Evolutionary conservation across 768 basidiomycete species (phyloP), one percentile per base, ranked within the genome.

Genomic region (Hebeloma cylindrosporum): DNA sequence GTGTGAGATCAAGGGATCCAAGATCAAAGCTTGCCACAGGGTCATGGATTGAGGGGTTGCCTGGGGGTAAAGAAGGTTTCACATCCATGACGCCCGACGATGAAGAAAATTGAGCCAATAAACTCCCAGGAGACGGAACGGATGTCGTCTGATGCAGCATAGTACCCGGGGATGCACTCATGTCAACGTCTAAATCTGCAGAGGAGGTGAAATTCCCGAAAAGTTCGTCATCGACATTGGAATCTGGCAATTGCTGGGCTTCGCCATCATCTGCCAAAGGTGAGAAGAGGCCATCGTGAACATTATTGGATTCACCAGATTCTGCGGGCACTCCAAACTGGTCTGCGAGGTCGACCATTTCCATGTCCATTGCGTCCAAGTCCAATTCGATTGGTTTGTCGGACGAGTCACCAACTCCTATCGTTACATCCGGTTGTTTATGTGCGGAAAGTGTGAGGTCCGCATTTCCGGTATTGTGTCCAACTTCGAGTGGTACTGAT

Each of bases 331-430:
- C 76, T 5, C 82, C 78, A 52, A 85, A 86, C 10, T 84, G 63
- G 54, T 77, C 74, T 4, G 67, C 68, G 70, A 75, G 74, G 18
- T 55, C 57, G 29, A 73, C 57, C 71, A 82, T 82, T 57, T 82
- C 80, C 40, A 84, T 77, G 51, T 87, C 83, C 62, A 83, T 80
- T 39, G 55, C 52, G 34, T 88, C 86, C 43, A 90, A 56, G 60
- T 90, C 86, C 18, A 90, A 73, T 57, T 88, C 88, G 45, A 90
- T 89, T 14, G 88, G 87, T 60, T 86, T 85, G 60, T 91, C 88
- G 1, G 79, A 85, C 5, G 83, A 85, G 57, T 67, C 82, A 10
- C 88, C 84, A 4, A 62, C 29, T 23, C 52, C 52, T 16, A 53
- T 40, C 7, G 66, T 14, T 28, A 49, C 73, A 66, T 22, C 72